phyloP scores from a whole-genome alignment of 768 basidiomycete genomes.

The Mycena galericulata region DNA sequence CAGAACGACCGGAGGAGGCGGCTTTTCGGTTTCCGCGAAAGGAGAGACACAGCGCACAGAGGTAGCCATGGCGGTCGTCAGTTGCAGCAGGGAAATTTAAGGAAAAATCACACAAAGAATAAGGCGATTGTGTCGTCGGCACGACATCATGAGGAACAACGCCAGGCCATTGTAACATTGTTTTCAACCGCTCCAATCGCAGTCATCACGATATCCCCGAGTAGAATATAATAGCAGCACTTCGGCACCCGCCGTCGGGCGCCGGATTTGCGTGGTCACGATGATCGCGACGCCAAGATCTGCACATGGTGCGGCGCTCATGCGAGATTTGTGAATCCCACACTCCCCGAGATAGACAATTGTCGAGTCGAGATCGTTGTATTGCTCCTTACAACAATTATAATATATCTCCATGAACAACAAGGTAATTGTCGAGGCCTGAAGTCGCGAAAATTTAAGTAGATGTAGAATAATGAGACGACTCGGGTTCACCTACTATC shows the following conservation, averaged over 20 bases:
- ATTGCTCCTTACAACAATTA: slow-evolving; percentile 20
- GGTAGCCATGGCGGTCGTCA: slow-evolving; percentile 19
- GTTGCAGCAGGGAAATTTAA: slow-evolving; percentile 13
- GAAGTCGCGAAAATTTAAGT: slow-evolving; percentile 13
- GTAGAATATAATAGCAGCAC: not conserved
- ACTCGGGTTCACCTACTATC: slow-evolving; percentile 7
- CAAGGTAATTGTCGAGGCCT: slow-evolving; percentile 10
- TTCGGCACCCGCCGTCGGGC: not conserved
- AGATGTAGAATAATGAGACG: slow-evolving; percentile 5
- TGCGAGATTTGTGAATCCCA: not conserved
- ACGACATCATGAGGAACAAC: not conserved
- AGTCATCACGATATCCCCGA: slow-evolving; percentile 12
- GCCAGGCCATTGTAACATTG: not conserved
- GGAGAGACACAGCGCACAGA: slow-evolving; percentile 13
- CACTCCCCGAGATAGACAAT: slow-evolving; percentile 16
- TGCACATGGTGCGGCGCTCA: not conserved
- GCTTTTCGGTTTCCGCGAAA: slow-evolving; percentile 24
- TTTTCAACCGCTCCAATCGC: not conserved
- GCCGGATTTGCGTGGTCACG: slow-evolving; percentile 13
- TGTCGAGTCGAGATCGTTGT: slow-evolving; percentile 6
- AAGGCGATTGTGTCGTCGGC: not conserved
- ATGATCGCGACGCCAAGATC: not conserved
- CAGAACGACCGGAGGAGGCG: slow-evolving; percentile 25
- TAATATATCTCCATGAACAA: slow-evolving; percentile 5
- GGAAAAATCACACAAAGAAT: not conserved